A percentile compares a stretch with the other conserved stretches of the same genome.
phyloP scores from a whole-genome alignment of 805 yeast species.

The Yarrowia divulgata region DNA sequence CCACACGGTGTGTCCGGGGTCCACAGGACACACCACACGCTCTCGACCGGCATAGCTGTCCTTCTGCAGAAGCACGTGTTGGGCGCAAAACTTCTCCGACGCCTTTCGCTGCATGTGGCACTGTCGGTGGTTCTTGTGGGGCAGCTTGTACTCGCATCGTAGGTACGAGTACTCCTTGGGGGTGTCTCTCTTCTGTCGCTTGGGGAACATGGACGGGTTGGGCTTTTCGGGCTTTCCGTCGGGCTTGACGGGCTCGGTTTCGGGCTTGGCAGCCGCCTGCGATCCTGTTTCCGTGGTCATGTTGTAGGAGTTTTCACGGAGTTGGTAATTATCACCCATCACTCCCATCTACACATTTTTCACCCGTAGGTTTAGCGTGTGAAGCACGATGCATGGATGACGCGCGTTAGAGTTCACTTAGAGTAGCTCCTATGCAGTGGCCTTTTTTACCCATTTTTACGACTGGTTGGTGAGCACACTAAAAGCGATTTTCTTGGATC shows the following conservation, averaged over 20 bases:
- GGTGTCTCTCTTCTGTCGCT: conserved; percentile 22
- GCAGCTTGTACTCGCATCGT: conserved; percentile 43
- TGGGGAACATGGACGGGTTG: conserved; percentile 23
- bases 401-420: not conserved
- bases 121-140: conserved; percentile 58
- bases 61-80: conserved; percentile 56
- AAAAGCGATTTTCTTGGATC: too few species aligned
- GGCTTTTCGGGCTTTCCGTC: not conserved
- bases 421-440: not conserved
- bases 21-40: conserved; percentile 79
- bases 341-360: conserved; percentile 11
- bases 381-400: not conserved
- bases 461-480: too few species aligned
- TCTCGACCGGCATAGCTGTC: conserved; percentile 47
- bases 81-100: conserved; percentile 63
- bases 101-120: conserved; percentile 69
- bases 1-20: conserved; percentile 78
- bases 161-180: conserved; percentile 40
- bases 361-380: conserved; percentile 13
- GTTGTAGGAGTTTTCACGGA: not conserved
- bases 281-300: conserved; percentile 22
- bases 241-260: not conserved
- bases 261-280: not conserved
- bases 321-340: not conserved
- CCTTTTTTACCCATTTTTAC: too few species aligned